Base-by-base conservation (phyloP, 306 rosid species). In the Gastrolobium villosum region DNA sequence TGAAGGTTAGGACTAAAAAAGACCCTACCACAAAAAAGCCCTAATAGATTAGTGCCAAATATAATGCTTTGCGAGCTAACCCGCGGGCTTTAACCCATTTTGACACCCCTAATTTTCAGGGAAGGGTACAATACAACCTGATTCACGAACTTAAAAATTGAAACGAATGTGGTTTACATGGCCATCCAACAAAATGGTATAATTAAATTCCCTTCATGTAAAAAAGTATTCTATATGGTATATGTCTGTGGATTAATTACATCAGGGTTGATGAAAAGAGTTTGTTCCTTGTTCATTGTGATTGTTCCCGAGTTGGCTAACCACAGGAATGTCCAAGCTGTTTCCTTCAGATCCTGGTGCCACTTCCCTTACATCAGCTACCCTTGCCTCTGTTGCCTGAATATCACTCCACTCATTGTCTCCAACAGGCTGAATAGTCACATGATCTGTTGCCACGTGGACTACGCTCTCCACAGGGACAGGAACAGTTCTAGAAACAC, bases 401-500 rank as follows among this genome's bases (percentile, higher is more conserved):
- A 93, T 91, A 81, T 96, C 99, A 5, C 92, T 96, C 99, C 99
- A 96, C 78, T 90, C 97, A 6, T 82, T 84, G 70, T 87, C 98
- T 37, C 87, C 93, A 48, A 85, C 88, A 10, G 93, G 89, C 73
- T 41, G 94, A 72, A 83, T 87, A 82, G 78, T 89, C 6, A 75
- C 86, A 76, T 88, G 94, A 80, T 89, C 85, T 4, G 88, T 88
- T 6, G 94, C 83, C 92, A 90, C 81, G 86, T 84, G 94, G 26
- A 91, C 97, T 54, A 91, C 94, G 61, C 80, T 89, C 92, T 91
- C 99, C 13, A 84, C 97, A 28, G 93, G 88, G 52, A 79, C 87
- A 0, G 90, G 89, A 15, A 81, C 74, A 14, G 93, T 87, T 87
- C 91, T 88, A 26, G 97, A 91, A 79, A 80, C 89, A 77, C 96